Percentiles rank a stretch among this genome's conserved stretches.
Conservation (phyloP, 805 yeast genomes). For the Metahyphopichia silvanorum region DNA sequence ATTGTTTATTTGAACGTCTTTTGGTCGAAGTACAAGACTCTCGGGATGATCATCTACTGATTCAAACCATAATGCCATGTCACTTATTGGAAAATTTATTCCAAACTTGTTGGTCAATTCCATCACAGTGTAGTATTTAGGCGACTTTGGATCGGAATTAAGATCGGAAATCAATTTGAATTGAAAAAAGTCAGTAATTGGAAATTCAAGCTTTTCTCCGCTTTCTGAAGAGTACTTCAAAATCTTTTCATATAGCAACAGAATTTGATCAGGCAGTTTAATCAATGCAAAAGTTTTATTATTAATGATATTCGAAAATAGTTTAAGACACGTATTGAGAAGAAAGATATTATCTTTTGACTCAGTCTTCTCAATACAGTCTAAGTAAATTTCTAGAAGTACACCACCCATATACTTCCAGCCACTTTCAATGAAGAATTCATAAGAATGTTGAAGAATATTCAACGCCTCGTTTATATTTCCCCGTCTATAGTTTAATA, state of each 20-base stretch:
- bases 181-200: slow-evolving; percentile 34
- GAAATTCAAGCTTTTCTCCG: slow-evolving; percentile 19
- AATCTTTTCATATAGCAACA: slow-evolving; percentile 15
- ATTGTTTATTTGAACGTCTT: slow-evolving; percentile 5
- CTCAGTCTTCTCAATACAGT: slow-evolving; percentile 53
- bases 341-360: slow-evolving; percentile 24
- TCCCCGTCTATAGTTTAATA: slow-evolving; percentile 56
- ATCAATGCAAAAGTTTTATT: slow-evolving; percentile 22
- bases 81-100: slow-evolving; percentile 16
- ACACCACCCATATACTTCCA: slow-evolving; percentile 72
- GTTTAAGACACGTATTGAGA: slow-evolving; percentile 37
- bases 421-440: slow-evolving; percentile 61
- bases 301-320: slow-evolving; percentile 30
- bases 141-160: slow-evolving; percentile 21
- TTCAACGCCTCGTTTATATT: slow-evolving; percentile 60
- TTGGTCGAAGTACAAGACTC: slow-evolving; percentile 7
- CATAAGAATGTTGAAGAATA: slow-evolving; percentile 66
- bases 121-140: slow-evolving; percentile 36
- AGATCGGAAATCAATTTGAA: slow-evolving; percentile 36
- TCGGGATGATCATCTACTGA: slow-evolving; percentile 4
- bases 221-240: slow-evolving; percentile 11
- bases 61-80: slow-evolving; percentile 10
- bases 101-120: slow-evolving; percentile 27
- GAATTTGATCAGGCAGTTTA: slow-evolving; percentile 13
- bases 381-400: slow-evolving; percentile 64